Percentiles rank a stretch among this genome's conserved stretches.
phyloP scores from a whole-genome alignment of 228 moss, liverwort and hornwort species.

The Sphagnum fallax region DNA sequence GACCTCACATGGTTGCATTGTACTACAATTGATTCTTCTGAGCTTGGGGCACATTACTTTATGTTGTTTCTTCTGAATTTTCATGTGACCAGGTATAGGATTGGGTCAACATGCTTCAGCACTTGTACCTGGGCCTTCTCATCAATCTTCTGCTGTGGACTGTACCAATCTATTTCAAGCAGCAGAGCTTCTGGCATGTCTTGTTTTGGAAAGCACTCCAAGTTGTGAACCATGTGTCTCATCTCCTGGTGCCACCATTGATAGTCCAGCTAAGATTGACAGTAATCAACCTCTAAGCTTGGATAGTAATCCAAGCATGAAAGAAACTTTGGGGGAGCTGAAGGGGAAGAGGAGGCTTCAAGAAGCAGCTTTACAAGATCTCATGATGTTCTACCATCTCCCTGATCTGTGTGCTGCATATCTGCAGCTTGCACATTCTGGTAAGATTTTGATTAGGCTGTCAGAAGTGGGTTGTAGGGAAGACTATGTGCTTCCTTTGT shows the following conservation, averaged over 20 bases:
- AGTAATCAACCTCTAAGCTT: slow-evolving; percentile 10
- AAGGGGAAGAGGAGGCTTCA: slow-evolving; percentile 19
- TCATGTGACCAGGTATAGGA: too few species aligned
- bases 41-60: too few species aligned
- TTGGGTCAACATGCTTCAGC: neutral
- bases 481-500: neutral
- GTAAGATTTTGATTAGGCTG: slow-evolving; percentile 8
- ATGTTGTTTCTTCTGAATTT: too few species aligned
- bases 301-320: slow-evolving; percentile 1
- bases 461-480: neutral
- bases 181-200: slow-evolving; percentile 54
- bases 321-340: slow-evolving; percentile 6
- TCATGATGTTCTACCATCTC: slow-evolving; percentile 68
- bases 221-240: slow-evolving; percentile 2
- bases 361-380: slow-evolving; percentile 52
- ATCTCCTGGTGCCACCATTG: neutral
- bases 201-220: slow-evolving; percentile 28
- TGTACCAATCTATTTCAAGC: slow-evolving; percentile 47
- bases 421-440: slow-evolving; percentile 57
- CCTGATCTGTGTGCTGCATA: slow-evolving; percentile 76
- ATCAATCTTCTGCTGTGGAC: slow-evolving; percentile 12
- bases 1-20: neutral
- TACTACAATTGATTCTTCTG: too few species aligned
- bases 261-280: neutral
- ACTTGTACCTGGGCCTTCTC: slow-evolving; percentile 4